phyloP scores from a whole-genome alignment of 2,329 filamentous ascomycete genomes.

The Phyllosticta ampelicida region DNA sequence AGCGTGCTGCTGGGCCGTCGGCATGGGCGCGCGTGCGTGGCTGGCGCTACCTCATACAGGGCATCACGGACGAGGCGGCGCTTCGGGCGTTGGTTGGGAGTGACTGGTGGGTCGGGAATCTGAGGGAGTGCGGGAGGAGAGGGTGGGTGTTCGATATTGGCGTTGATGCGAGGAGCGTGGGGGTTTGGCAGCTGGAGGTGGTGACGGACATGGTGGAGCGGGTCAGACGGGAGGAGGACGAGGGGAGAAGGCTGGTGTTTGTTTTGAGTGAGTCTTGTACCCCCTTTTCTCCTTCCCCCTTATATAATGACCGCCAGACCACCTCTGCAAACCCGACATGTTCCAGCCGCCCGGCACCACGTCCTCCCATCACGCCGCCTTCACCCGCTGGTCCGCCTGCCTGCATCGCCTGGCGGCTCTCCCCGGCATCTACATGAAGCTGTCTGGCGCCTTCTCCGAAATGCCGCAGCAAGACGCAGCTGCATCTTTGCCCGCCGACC shows the following conservation, averaged over 20 bases:
- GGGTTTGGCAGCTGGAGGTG: conserved; percentile 46
- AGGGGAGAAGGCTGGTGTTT: conserved; percentile 44
- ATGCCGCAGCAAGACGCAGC: conserved; percentile 45
- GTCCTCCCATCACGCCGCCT: conserved; percentile 40
- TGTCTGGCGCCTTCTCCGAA: conserved; percentile 79
- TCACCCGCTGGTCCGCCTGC: conserved; percentile 57
- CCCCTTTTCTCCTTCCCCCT: background rate
- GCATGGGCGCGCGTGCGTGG: conserved; percentile 62
- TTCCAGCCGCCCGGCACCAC: conserved; percentile 35
- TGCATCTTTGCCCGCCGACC: conserved; percentile 32
- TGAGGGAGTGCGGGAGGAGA: conserved; percentile 57
- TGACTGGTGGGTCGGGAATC: conserved; percentile 48
- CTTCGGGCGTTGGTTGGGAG: conserved; percentile 34
- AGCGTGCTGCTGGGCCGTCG: conserved; percentile 48
- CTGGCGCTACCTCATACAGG: conserved; percentile 71
- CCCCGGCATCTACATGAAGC: conserved; percentile 70
- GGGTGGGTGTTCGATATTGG: conserved; percentile 71
- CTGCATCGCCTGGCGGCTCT: conserved; percentile 58
- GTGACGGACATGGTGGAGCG: conserved; percentile 26
- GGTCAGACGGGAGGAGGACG: conserved; percentile 39
- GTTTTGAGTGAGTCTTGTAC: conserved; percentile 51
- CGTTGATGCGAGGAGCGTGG: conserved; percentile 68
- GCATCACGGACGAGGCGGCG: conserved; percentile 23
- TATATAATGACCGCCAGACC: conserved; percentile 46
- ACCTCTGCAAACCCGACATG: conserved; percentile 83